Conservation (phyloP, 805 yeast genomes). For the Ogataea populi-albae region DNA sequence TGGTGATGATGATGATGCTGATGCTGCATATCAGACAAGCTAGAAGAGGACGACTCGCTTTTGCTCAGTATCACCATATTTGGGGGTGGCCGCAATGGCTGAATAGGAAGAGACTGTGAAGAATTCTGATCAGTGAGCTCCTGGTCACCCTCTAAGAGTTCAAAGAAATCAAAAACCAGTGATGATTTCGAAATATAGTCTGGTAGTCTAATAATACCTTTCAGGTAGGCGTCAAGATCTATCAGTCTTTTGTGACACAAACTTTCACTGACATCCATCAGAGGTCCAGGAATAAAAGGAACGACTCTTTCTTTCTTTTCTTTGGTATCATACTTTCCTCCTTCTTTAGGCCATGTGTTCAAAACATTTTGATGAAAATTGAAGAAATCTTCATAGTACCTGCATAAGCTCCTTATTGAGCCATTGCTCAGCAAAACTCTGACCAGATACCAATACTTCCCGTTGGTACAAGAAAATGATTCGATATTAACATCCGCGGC, state of each 20-base stretch:
- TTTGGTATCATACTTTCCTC: slow-evolving; percentile 74
- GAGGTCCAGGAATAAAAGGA: slow-evolving; percentile 96
- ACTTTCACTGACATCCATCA: slow-evolving; percentile 81
- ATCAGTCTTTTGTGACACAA: slow-evolving; percentile 52
- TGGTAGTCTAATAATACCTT: slow-evolving; percentile 66
- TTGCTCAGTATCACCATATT: slow-evolving; percentile 26
- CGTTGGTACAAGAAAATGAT: slow-evolving; percentile 74
- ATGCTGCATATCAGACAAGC: not conserved
- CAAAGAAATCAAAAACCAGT: slow-evolving; percentile 70
- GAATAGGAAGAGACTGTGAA: slow-evolving; percentile 20
- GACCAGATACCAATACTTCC: slow-evolving; percentile 85
- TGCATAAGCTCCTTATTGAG: slow-evolving; percentile 65
- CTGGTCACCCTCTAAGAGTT: slow-evolving; percentile 60
- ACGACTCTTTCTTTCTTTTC: slow-evolving; percentile 75
- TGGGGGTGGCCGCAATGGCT: slow-evolving; percentile 32
- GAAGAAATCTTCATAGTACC: slow-evolving; percentile 94
- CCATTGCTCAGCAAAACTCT: slow-evolving; percentile 67
- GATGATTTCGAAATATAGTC: slow-evolving; percentile 66
- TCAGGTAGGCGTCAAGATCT: slow-evolving; percentile 51
- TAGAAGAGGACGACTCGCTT: slow-evolving; percentile 12
- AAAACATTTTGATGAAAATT: slow-evolving; percentile 84
- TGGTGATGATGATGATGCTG: slow-evolving; percentile 29
- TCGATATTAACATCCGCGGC: slow-evolving; percentile 73
- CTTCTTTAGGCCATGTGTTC: slow-evolving; percentile 85
- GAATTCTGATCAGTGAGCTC: slow-evolving; percentile 33